Base-by-base conservation (phyloP, 345 rosid genomes). In the Combretum micranthum region DNA sequence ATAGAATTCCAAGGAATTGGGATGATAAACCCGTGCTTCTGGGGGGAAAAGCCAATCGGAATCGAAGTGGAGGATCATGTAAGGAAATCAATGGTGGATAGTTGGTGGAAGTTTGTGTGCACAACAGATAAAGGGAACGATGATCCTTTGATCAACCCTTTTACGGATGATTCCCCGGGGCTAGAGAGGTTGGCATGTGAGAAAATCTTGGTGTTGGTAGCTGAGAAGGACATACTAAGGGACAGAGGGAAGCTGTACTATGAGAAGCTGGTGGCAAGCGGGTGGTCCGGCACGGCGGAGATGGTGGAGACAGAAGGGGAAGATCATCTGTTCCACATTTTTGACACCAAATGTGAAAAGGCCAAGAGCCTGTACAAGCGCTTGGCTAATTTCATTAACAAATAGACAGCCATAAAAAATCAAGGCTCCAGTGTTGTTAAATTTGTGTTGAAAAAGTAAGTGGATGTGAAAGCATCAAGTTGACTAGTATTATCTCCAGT, bases 81-180 rank as follows among this genome's bases (percentile, higher is more conserved):
- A 0, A 76, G 86, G 68, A 87, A 77, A 62, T 52, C 77, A 47
- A 69, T 79, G 84, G 97, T 90, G 20, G 96, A 90, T 20, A 62
- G 67, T 20, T 90, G 96, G 94, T 90, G 97, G 96, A 16, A 10
- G 43, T 84, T 85, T 14, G 84, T 84, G 20, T 86, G 92, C 15
- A 80, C 85, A 2, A 82, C 90, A 0, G 76, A 76, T 1, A 78
- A 73, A 67, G 96, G 92, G 42, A 72, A 77, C 44, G 98, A 91
- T 50, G 88, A 88, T 56, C 88, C 88, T 19, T 62, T 75, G 44
- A 86, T 91, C 39, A 88, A 91, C 71, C 96, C 96, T 55, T 81
- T 88, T 44, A 52, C 54, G 0, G 85, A 75, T 1, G 90, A 80
- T 42, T 73, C 90, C 3, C 80, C 79, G 5, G 69, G 71, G 37